Conservation (phyloP, 1,284 basidiomycete species). For the Testicularia cyperi region DNA sequence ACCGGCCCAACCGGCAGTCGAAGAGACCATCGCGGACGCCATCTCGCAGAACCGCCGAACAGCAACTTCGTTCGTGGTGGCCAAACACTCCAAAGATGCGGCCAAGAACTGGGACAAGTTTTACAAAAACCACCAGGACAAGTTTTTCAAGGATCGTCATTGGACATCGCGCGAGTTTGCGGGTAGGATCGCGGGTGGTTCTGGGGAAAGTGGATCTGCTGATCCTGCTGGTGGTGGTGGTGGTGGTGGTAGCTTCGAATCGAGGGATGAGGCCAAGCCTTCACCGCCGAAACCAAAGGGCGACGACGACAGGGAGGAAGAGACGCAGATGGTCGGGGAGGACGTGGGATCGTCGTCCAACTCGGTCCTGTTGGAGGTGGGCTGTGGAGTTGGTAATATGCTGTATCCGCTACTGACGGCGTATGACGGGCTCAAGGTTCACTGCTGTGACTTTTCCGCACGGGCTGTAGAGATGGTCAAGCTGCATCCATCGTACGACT, state of each 20-base stretch:
- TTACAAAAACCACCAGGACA: slow-evolving; percentile 56
- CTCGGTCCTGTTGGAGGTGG: slow-evolving; percentile 53
- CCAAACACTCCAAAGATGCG: slow-evolving; percentile 51
- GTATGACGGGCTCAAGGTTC: slow-evolving; percentile 41
- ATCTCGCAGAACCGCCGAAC: slow-evolving; percentile 41
- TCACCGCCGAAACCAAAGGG: neutral
- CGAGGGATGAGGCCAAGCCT: too few species aligned
- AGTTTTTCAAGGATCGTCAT: slow-evolving; percentile 61
- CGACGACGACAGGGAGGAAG: slow-evolving; percentile 26
- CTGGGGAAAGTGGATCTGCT: slow-evolving; percentile 1
- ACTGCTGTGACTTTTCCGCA: slow-evolving; percentile 58
- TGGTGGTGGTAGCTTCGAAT: too few species aligned
- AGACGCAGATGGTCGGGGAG: slow-evolving; percentile 5
- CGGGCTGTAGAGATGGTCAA: slow-evolving; percentile 55
- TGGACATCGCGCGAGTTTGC: slow-evolving; percentile 60
- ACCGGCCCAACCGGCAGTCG: slow-evolving; percentile 14
- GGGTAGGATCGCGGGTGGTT: slow-evolving; percentile 1
- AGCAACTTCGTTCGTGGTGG: slow-evolving; percentile 40
- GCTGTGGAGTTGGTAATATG: slow-evolving; percentile 59
- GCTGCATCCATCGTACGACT: slow-evolving; percentile 43
- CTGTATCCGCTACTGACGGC: slow-evolving; percentile 51
- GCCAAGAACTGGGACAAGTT: slow-evolving; percentile 59
- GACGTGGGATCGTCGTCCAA: neutral
- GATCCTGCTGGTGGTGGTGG: too few species aligned
- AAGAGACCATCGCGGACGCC: slow-evolving; percentile 12